Evolutionary conservation across 805 yeast species (phyloP).

Genomic region (Wickerhamiella cacticola): DNA sequence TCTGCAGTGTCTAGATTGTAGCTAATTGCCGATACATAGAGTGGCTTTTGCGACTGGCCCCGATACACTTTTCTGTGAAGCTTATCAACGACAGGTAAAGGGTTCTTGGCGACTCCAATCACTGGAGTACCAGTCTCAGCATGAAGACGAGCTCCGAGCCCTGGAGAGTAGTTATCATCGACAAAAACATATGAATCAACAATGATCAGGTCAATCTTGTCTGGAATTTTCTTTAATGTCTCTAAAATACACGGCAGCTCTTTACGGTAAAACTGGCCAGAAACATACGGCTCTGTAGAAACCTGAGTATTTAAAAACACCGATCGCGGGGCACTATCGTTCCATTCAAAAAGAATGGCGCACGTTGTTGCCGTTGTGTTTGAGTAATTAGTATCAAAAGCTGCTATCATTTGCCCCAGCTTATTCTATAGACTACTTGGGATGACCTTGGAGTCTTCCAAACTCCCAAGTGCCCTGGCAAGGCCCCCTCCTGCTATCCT

Average conservation of each 20-base stretch:
- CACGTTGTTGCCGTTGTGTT: background rate
- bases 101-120: conserved; percentile 5
- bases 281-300: background rate
- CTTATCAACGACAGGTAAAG: background rate
- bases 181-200: conserved; percentile 3
- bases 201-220: background rate
- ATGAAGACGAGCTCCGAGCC: conserved; percentile 1
- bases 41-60: background rate
- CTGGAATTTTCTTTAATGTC: background rate
- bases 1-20: background rate
- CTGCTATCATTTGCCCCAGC: background rate
- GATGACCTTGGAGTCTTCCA: too few relatives aligned
- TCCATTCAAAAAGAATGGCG: background rate
- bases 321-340: background rate
- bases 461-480: too few relatives aligned
- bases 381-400: conserved; percentile 2
- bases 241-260: conserved; percentile 6
- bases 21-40: conserved; percentile 1
- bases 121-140: background rate
- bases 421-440: too few relatives aligned
- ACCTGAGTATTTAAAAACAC: background rate
- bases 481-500: too few relatives aligned
- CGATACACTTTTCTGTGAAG: background rate
- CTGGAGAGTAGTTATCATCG: background rate
- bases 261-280: conserved; percentile 5